phyloP scores from a whole-genome alignment of 2,329 filamentous ascomycete genomes.

The Colletotrichum sp. region DNA sequence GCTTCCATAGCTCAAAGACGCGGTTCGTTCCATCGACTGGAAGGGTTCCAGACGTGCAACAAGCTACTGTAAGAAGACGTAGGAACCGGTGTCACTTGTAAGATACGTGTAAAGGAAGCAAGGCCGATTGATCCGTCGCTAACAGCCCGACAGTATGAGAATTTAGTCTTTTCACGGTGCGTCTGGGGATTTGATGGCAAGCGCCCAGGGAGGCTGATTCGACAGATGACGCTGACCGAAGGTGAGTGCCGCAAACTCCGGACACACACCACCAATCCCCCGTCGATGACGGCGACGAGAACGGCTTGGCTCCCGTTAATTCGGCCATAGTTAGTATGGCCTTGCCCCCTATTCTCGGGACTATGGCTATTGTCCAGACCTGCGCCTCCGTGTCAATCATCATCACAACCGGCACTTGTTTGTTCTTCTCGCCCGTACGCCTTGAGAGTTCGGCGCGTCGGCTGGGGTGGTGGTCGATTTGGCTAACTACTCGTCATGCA shows the following conservation, averaged over 20 bases:
- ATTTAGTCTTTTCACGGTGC: conserved; percentile 12
- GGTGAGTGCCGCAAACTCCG: conserved; percentile 15
- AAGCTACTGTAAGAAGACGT: neutral
- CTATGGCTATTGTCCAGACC: neutral
- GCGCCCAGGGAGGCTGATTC: neutral
- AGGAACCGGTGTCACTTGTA: neutral
- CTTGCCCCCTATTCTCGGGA: neutral
- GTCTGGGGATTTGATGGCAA: neutral
- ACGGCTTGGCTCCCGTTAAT: neutral
- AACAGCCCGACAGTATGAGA: conserved; percentile 7
- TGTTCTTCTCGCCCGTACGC: neutral
- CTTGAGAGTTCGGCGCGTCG: neutral
- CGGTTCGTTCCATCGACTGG: neutral
- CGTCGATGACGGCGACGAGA: conserved; percentile 13
- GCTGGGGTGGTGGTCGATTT: neutral
- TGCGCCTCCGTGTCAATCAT: neutral
- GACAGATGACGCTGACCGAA: conserved; percentile 15
- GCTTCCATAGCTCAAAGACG: neutral
- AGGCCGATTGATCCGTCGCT: conserved; percentile 9
- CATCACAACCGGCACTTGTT: neutral
- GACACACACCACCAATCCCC: conserved; percentile 4
- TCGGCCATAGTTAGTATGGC: neutral
- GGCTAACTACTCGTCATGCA: neutral
- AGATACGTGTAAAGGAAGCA: neutral
- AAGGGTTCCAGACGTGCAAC: neutral